phyloP scores from a whole-genome alignment of 148 eudicot genomes.

The Camellia sinensis region DNA sequence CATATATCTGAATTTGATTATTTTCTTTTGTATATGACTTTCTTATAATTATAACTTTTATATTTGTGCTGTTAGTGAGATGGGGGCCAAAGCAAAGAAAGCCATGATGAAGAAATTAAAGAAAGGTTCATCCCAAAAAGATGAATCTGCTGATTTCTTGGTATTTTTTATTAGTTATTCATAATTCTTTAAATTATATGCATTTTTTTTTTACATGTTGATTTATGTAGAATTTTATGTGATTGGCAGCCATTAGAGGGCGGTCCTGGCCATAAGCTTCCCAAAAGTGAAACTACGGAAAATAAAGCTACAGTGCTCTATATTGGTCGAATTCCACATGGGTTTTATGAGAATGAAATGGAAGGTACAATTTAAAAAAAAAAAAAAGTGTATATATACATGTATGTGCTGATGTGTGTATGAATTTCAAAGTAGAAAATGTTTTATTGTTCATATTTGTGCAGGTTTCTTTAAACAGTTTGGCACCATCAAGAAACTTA shows the following conservation, averaged over 20 bases:
- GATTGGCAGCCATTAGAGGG: constrained; percentile 70
- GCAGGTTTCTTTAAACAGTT: constrained; percentile 84
- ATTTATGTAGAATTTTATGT: background rate
- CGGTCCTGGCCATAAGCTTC: constrained; percentile 54
- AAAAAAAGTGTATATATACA: background rate
- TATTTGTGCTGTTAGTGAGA: constrained; percentile 17
- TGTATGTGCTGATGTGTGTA: background rate
- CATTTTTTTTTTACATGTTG: background rate
- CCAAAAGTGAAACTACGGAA: constrained; percentile 29
- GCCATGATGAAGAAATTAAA: constrained; percentile 42
- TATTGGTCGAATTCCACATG: constrained; percentile 90
- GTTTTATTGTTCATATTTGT: background rate
- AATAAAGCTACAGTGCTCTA: constrained; percentile 65
- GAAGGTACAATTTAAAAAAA: constrained; percentile 39
- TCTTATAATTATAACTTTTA: background rate
- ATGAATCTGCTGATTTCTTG: constrained; percentile 56
- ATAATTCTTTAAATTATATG: background rate
- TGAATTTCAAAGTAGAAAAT: background rate
- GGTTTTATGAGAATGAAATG: constrained; percentile 92
- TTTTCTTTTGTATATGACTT: no score
- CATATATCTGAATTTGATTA: no score
- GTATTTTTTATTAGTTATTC: constrained; percentile 23
- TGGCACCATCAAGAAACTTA: constrained; percentile 65
- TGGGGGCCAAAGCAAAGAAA: constrained; percentile 46
- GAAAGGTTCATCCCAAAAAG: constrained; percentile 34